Percentiles rank a stretch among this genome's conserved stretches.
Conservation (phyloP, 768 basidiomycete genomes). For the Hericium erinaceus region DNA sequence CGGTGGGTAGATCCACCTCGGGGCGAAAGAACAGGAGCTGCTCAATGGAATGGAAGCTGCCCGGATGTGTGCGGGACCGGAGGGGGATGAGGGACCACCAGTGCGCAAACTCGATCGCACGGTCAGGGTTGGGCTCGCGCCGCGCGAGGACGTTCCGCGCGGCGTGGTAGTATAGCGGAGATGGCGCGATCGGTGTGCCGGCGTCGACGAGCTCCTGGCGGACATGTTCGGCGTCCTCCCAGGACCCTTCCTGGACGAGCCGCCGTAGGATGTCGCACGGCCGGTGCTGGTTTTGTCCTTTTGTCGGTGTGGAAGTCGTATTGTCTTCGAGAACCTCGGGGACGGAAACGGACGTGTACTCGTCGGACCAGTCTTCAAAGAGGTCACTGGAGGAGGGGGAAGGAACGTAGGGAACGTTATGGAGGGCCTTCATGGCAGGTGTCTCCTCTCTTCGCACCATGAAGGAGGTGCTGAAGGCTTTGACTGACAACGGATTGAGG, state of each 20-base stretch:
- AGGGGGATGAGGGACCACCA: slow-evolving; percentile 38
- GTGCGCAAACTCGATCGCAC: slow-evolving; percentile 18
- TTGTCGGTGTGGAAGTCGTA: not conserved
- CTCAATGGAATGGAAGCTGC: slow-evolving; percentile 22
- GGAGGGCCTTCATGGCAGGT: slow-evolving; percentile 27
- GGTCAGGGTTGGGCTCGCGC: slow-evolving; percentile 9
- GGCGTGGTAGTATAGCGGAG: slow-evolving; percentile 28
- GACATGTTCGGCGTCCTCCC: slow-evolving; percentile 27
- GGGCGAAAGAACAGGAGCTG: slow-evolving; percentile 20
- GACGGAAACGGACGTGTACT: slow-evolving; percentile 17
- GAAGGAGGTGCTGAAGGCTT: slow-evolving; percentile 17
- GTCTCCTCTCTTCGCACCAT: slow-evolving; percentile 17
- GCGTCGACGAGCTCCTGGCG: slow-evolving; percentile 30
- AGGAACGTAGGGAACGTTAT: slow-evolving; percentile 26
- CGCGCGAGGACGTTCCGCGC: slow-evolving; percentile 25
- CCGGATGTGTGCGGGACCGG: not conserved
- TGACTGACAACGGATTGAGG: slow-evolving; percentile 1
- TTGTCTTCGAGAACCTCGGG: not conserved
- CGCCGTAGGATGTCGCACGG: slow-evolving; percentile 16
- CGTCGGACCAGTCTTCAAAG: slow-evolving; percentile 27
- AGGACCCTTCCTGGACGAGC: slow-evolving; percentile 23
- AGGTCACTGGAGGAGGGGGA: slow-evolving; percentile 23
- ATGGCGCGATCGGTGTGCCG: slow-evolving; percentile 27
- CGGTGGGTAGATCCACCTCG: slow-evolving; percentile 25
- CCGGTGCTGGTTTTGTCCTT: not conserved